Evolutionary conservation across 768 basidiomycete genomes (phyloP), one percentile per base, ranked within the genome.

Genomic region (Tylopilus balloui): DNA sequence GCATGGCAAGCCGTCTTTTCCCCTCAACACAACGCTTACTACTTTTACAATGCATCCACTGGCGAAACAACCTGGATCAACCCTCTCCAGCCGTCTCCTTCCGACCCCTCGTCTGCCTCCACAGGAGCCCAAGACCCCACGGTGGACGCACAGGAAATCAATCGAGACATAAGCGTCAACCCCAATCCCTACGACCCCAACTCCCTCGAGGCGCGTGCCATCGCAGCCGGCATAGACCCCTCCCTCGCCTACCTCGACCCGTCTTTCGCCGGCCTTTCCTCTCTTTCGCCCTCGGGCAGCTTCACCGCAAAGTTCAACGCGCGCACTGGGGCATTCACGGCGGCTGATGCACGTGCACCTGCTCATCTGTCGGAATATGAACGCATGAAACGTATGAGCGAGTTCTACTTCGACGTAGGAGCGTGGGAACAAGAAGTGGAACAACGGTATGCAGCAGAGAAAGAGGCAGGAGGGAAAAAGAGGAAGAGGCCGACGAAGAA

Each of bases 31-130:
- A 86, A 79, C 66, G 76, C 86, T 10, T 92, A 92, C 69, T 92
- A 92, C 67, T 92, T 91, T 72, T 87, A 76, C 75, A 92, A 91
- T 67, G 49, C 80, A 10, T 65, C 70, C 51, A 90, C 89, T 0
- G 74, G 83, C 45, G 81, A 91, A 70, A 92, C 89, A 15, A 92
- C 89, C 3, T 92, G 90, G 90, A 70, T 72, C 24, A 92, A 92
- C 60, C 89, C 89, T 10, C 72, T 92, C 34, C 71, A 78, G 37
- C 68, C 68, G 15, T 50, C 65, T 17, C 46, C 69, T 29, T 52
- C 68, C 25, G 50, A 58, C 42, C 55, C 58, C 24, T 63, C 55
- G 42, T 56, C 54, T 32, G 42, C 53, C 23, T 56, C 63, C 27
- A 52, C 52, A 29, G 51, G 28, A n/a, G 50, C 34, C 36, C 45